Evolutionary conservation across 2,329 filamentous ascomycete genomes (phyloP), one percentile per base, ranked within the genome.

Genomic region (Beauveria sp.): DNA sequence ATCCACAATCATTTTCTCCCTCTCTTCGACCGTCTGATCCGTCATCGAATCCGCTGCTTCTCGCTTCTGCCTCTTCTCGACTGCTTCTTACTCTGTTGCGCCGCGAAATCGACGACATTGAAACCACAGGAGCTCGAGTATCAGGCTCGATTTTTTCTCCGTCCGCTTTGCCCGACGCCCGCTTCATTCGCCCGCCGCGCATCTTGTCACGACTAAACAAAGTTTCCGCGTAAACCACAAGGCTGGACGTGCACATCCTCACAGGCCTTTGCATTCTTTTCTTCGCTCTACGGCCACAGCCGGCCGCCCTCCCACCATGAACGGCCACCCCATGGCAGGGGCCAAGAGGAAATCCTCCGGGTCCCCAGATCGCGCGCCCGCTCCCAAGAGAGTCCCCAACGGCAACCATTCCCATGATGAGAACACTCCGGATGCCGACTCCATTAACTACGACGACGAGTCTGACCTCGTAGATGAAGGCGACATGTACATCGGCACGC

Each of bases 261-360:
- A 20, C 2, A 20, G 42, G 42, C 28, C 10, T n/a, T 22, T 24
- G 9, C 26, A 50, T 38, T 28, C 14, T 18, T 20, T 42, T 2
- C 16, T 45, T 10, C 14, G n/a, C 51, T 54, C 22, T 26, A 38
- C 22, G 52, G n/a, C 38, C 40, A 22, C 26, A 60, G 26, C 45
- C 18, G 18, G 22, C 46, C 46, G 24, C 34, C 10, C n/a, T 34
- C 26, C 62, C 70, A 68, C 60, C 62, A 81, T 82, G 79, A 80
- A 80, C 66, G 75, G 76, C 63, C 70, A 70, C 62, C 68, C 72
- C 42, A 73, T 74, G 45, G 70, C 74, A 64, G 77, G 78, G 70
- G 73, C 74, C 63, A 84, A 84, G 75, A 79, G 81, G 69, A 84
- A 83, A 70, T 79, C 78, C 34, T 74, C 78, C 42, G 74, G 75